Evolutionary conservation across 1,284 basidiomycete species (phyloP).

Genomic region (Malassezia yamatoensis): DNA sequence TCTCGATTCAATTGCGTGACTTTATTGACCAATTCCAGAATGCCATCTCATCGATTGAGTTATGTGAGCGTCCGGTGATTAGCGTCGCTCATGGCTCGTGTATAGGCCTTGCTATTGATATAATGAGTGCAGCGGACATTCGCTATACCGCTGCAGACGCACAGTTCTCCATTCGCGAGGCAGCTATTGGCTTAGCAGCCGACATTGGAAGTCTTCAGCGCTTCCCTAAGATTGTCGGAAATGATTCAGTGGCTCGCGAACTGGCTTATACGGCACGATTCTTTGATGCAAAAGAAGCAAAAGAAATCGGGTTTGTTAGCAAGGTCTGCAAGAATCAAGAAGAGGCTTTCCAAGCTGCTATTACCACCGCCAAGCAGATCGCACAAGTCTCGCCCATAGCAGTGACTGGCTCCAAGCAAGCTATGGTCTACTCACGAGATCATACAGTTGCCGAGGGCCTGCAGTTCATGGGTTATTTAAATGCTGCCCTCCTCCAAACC

Average conservation of each 20-base stretch:
- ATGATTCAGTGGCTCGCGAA: slow-evolving; percentile 68
- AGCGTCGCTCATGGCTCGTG: slow-evolving; percentile 67
- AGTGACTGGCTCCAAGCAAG: slow-evolving; percentile 67
- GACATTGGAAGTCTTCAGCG: slow-evolving; percentile 82
- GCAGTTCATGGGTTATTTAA: slow-evolving; percentile 69
- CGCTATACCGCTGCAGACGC: slow-evolving; percentile 61
- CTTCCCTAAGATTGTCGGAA: slow-evolving; percentile 69
- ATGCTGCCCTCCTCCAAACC: slow-evolving; percentile 61
- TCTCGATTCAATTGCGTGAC: slow-evolving; percentile 28
- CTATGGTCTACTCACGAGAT: slow-evolving; percentile 64
- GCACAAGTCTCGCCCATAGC: slow-evolving; percentile 73
- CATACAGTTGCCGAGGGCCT: slow-evolving; percentile 69
- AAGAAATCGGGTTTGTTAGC: slow-evolving; percentile 66
- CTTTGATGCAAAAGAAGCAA: slow-evolving; percentile 65
- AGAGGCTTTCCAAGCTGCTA: slow-evolving; percentile 52
- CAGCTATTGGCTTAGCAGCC: slow-evolving; percentile 77
- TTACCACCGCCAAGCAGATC: slow-evolving; percentile 61
- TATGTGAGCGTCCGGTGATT: slow-evolving; percentile 73
- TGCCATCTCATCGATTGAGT: slow-evolving; percentile 50
- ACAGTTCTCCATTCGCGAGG: slow-evolving; percentile 73
- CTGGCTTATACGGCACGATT: slow-evolving; percentile 66
- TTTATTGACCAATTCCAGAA: slow-evolving; percentile 45
- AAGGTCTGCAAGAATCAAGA: slow-evolving; percentile 62
- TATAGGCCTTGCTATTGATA: slow-evolving; percentile 65
- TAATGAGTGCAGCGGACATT: slow-evolving; percentile 70